Evolutionary conservation across 163 green algal genomes (phyloP).

Genomic region (Scenedesmus sp.): DNA sequence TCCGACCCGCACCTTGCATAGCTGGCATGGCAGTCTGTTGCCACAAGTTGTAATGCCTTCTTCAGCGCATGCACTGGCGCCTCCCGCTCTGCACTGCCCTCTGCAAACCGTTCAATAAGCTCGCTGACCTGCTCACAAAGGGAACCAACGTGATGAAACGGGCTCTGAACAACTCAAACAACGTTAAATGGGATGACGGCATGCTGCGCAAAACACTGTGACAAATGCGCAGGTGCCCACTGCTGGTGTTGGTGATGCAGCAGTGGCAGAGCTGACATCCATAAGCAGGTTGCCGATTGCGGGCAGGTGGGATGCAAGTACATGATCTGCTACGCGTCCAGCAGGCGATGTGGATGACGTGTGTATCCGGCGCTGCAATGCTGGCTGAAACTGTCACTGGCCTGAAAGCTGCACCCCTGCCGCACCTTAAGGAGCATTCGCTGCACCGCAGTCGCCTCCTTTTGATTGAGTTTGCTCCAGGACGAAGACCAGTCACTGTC

Average conservation of each 20-base stretch:
- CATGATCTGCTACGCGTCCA: neutral
- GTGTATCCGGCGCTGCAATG: neutral
- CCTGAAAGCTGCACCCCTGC: neutral
- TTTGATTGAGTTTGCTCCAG: constrained; percentile 38
- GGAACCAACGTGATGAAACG: neutral
- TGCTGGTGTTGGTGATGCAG: neutral
- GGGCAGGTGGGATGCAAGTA: neutral
- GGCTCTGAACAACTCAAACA: too few relatives aligned
- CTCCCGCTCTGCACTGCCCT: constrained; percentile 63
- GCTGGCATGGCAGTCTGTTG: constrained; percentile 61
- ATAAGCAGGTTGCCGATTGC: neutral
- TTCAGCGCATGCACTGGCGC: constrained; percentile 66
- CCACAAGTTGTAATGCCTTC: constrained; percentile 64
- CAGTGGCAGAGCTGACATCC: neutral
- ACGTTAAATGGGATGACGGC: neutral
- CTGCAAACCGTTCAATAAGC: constrained; percentile 71
- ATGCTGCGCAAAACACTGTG: neutral
- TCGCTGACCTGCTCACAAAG: constrained; percentile 64
- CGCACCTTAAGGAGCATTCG: constrained; percentile 64
- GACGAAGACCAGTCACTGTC: constrained; percentile 16
- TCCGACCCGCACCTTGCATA: constrained; percentile 61
- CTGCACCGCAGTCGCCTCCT: constrained; percentile 54
- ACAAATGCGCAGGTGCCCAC: neutral
- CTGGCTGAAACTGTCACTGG: neutral
- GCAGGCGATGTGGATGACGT: neutral